Base-by-base conservation (phyloP, 306 rosid genomes). In the Prunus campanulata region DNA sequence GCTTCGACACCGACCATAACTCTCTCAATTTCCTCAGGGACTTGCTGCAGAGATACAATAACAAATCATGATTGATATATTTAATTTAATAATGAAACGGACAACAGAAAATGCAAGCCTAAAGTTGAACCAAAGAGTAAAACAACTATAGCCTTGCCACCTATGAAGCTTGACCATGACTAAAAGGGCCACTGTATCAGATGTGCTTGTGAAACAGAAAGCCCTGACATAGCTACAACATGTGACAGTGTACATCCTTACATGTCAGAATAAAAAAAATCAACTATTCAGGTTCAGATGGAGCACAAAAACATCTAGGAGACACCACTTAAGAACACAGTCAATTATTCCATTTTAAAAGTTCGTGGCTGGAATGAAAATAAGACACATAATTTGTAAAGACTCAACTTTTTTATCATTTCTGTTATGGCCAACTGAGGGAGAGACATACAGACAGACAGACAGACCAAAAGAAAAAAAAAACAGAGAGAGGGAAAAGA, bases 1-100 rank as follows among this genome's bases (percentile, higher is more conserved):
- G 99, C 97, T 90, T 95, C 97, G 48, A 92, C 80, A 49, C 96
- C 96, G 75, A 86, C 92, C 91, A 92, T 89, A 81, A 95, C 97
- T 83, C 97, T 87, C 81, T 95, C 99, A 24, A 95, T 85, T 88
- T 92, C 99, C 79, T 92, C 99, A 44, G 97, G 97, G 76, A 88
- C 90, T 95, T 95, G 99, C 99, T 95, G 99, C 79, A 82, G 72
- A 56, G 27, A 60, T 19, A 60, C 35, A 24, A 60, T 2, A 32
- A 19, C 2, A 55, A n/a, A 11, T 8, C 11, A 57, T 20, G 35
- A 42, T 25, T 59, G 57, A 60, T 44, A 27, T 19, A 46, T 44
- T 10, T 29, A 73, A 44, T 16, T 20, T 27, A 18, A 22, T 66
- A 66, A 66, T 62, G 19, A 46, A 68, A 24, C 19, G 11, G 65